Evolutionary conservation across 345 rosid species (phyloP).

Genomic region (Syzygium oleosum): DNA sequence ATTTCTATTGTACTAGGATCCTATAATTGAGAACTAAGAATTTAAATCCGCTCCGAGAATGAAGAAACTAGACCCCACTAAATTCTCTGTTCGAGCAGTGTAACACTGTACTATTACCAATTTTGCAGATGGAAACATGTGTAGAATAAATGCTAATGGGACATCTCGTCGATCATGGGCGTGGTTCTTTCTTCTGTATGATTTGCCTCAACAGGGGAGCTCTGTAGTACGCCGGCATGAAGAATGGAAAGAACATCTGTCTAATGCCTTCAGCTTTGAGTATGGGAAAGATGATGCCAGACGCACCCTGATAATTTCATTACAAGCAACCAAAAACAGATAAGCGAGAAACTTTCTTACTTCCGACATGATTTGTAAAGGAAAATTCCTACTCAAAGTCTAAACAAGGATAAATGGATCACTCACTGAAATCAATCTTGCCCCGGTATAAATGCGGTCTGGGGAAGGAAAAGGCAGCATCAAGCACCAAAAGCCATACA

Average conservation of each 20-base stretch:
- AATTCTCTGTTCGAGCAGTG: neutral
- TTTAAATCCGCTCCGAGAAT: neutral
- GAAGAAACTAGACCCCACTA: neutral
- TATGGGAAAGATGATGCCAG: slow-evolving; percentile 11
- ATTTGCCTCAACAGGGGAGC: slow-evolving; percentile 2
- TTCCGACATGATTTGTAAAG: neutral
- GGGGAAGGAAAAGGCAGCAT: slow-evolving; percentile 11
- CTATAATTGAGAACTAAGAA: neutral
- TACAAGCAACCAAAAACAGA: neutral
- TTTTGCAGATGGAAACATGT: neutral
- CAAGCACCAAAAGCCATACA: slow-evolving; percentile 9
- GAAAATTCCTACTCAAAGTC: neutral
- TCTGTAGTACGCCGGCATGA: slow-evolving; percentile 1
- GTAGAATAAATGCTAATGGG: neutral
- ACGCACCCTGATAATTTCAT: slow-evolving; percentile 2
- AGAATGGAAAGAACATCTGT: slow-evolving; percentile 12
- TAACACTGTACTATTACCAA: neutral
- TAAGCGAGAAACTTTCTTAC: neutral
- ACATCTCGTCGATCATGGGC: neutral
- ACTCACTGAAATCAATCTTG: slow-evolving; percentile 9
- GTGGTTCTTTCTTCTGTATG: neutral
- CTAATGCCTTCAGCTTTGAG: slow-evolving; percentile 10
- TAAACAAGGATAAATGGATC: neutral
- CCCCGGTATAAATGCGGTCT: slow-evolving; percentile 1
- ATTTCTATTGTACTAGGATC: neutral